Percentiles rank a stretch among this genome's conserved stretches.
Evolutionary conservation across 2,329 filamentous ascomycete species (phyloP).

Genomic region (Fusarium sp.): DNA sequence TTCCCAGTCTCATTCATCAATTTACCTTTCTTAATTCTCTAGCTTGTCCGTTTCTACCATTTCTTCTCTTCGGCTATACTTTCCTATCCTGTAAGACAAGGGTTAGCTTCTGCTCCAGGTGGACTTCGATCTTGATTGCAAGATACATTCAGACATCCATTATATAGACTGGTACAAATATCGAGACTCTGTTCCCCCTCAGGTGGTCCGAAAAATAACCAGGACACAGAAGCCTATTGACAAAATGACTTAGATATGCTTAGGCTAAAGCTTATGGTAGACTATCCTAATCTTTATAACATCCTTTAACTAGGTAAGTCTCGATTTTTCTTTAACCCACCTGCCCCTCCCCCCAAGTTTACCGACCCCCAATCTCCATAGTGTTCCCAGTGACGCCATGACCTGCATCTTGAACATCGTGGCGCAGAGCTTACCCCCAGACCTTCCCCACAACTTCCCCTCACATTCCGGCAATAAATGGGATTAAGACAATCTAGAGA

Average conservation of each 20-base stretch:
- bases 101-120: not conserved
- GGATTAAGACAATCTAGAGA: not conserved
- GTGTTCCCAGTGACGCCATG: conserved; percentile 1
- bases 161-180: not conserved
- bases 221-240: too few relatives aligned
- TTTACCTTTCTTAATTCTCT: not conserved
- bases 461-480: conserved; percentile 3
- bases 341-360: not conserved
- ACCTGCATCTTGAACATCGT: not conserved
- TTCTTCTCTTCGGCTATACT: not conserved
- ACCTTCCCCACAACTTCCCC: conserved; percentile 24
- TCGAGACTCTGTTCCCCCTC: not conserved
- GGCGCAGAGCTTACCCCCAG: conserved; percentile 14
- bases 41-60: not conserved
- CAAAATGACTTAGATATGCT: too few relatives aligned
- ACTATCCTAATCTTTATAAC: too few relatives aligned
- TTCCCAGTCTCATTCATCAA: not conserved
- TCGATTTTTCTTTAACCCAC: too few relatives aligned
- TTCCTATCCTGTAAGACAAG: not conserved
- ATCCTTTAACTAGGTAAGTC: too few relatives aligned
- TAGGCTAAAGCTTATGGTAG: too few relatives aligned
- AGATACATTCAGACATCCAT: not conserved
- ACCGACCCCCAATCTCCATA: conserved; percentile 9
- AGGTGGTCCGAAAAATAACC: too few relatives aligned
- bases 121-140: not conserved